Percentiles rank a stretch among this genome's conserved stretches.
Conservation (phyloP, 768 basidiomycete species). For the Lactarius akahatsu region DNA sequence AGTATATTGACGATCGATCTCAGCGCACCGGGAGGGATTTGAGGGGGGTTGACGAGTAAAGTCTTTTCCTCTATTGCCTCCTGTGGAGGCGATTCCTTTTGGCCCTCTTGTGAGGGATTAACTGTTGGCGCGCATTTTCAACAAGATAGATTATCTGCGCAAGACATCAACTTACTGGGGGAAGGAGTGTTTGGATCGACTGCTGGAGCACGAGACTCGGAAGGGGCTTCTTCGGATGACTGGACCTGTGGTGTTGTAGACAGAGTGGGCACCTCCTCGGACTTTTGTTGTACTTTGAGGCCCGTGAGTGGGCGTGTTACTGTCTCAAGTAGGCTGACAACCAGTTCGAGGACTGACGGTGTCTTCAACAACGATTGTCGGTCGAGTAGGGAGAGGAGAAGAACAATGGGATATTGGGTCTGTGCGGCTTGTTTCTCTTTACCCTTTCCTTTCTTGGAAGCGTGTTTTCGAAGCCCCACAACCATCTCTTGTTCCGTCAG, state of each 20-base stretch:
- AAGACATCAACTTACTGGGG: slow-evolving; percentile 18
- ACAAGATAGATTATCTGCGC: background rate
- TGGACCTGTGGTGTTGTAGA: slow-evolving; percentile 6
- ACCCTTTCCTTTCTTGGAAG: slow-evolving; percentile 88
- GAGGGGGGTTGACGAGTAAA: slow-evolving; percentile 73
- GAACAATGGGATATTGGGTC: slow-evolving; percentile 87
- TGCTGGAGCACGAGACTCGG: slow-evolving; percentile 19
- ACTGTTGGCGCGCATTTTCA: slow-evolving; percentile 17
- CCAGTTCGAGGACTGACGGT: slow-evolving; percentile 88
- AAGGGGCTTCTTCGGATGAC: slow-evolving; percentile 17
- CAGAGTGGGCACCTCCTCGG: slow-evolving; percentile 8
- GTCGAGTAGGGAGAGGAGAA: slow-evolving; percentile 85
- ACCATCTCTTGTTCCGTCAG: slow-evolving; percentile 92
- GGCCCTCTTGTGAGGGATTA: slow-evolving; percentile 33
- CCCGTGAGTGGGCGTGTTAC: slow-evolving; percentile 81
- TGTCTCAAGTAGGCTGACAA: slow-evolving; percentile 82
- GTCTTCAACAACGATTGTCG: slow-evolving; percentile 82
- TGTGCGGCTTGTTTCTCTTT: slow-evolving; percentile 84
- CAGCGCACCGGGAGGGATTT: slow-evolving; percentile 80
- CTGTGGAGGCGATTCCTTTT: slow-evolving; percentile 15
- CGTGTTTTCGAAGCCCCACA: slow-evolving; percentile 63
- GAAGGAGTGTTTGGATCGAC: slow-evolving; percentile 9
- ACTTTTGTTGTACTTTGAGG: slow-evolving; percentile 53
- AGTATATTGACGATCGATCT: slow-evolving; percentile 94
- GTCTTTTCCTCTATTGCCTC: slow-evolving; percentile 41